These are phyloP conservation scores for Pisolithus orientalis DNA, from an alignment of 768 basidiomycete genomes.

Conservation along the genomic window DNA sequence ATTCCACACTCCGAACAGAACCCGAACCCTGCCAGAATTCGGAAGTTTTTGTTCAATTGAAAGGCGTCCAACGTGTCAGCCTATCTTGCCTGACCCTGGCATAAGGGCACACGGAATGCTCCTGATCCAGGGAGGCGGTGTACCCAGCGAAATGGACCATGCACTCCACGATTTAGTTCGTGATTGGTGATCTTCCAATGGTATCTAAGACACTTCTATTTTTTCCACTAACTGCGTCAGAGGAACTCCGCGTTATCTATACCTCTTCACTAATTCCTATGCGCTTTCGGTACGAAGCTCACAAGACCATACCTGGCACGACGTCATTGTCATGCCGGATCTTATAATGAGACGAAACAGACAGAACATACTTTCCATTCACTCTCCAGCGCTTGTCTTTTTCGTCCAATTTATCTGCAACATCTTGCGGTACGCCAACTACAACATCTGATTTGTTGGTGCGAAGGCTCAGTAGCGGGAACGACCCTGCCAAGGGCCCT, in stretches of 20 bases:
- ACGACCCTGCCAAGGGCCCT: conserved; percentile 75
- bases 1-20: too few relatives aligned
- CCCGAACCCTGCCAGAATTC: too few relatives aligned
- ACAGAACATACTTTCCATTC: conserved; percentile 57
- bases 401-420: conserved; percentile 61
- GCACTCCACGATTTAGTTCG: too few relatives aligned
- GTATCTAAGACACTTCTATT: too few relatives aligned
- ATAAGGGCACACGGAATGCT: too few relatives aligned
- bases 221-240: too few relatives aligned
- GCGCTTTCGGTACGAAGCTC: conserved; percentile 22
- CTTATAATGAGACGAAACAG: neutral
- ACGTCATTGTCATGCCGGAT: neutral
- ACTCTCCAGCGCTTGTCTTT: conserved; percentile 70
- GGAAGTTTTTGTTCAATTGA: too few relatives aligned
- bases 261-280: neutral
- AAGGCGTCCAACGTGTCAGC: too few relatives aligned
- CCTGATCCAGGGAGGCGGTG: too few relatives aligned
- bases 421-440: conserved; percentile 64
- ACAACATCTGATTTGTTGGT: conserved; percentile 96
- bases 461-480: conserved; percentile 78
- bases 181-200: too few relatives aligned
- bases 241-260: neutral
- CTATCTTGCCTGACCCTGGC: too few relatives aligned
- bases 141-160: too few relatives aligned
- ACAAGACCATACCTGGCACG: conserved; percentile 24